phyloP scores from a whole-genome alignment of 192 early-diverging fungal genomes.

The Coemansia sp. region DNA sequence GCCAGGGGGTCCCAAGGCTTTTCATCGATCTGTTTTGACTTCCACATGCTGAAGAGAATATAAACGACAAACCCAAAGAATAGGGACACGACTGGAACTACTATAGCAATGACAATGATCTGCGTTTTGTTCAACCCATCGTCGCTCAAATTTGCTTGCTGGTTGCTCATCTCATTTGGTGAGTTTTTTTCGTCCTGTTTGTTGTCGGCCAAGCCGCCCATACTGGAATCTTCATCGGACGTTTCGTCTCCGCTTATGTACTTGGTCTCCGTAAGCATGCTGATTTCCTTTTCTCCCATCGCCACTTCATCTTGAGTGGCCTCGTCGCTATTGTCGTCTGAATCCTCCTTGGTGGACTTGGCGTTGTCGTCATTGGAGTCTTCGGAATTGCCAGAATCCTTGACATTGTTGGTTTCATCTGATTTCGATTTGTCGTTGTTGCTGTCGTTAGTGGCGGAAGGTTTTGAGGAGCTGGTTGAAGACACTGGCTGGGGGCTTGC shows the following conservation, averaged over 20 bases:
- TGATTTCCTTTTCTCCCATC: too few species aligned
- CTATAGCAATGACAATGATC: neutral
- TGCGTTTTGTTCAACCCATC: neutral
- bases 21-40: neutral
- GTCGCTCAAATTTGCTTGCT: neutral
- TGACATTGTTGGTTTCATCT: neutral
- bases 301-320: neutral
- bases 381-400: neutral
- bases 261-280: neutral
- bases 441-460: neutral
- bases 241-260: neutral
- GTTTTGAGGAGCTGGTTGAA: neutral
- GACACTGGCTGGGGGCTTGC: neutral
- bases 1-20: neutral
- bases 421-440: neutral
- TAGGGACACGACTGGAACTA: neutral
- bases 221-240: neutral
- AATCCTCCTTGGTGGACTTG: neutral
- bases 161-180: neutral
- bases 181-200: neutral
- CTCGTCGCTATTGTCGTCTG: neutral
- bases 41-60: neutral
- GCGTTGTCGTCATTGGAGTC: neutral
- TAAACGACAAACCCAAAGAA: neutral
- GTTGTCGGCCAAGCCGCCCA: neutral